A percentile compares a stretch with the other conserved stretches of the same genome.
These are phyloP conservation scores for Botrytis aclada DNA, from an alignment of 2,329 filamentous ascomycete species.

Conservation along the genomic window DNA sequence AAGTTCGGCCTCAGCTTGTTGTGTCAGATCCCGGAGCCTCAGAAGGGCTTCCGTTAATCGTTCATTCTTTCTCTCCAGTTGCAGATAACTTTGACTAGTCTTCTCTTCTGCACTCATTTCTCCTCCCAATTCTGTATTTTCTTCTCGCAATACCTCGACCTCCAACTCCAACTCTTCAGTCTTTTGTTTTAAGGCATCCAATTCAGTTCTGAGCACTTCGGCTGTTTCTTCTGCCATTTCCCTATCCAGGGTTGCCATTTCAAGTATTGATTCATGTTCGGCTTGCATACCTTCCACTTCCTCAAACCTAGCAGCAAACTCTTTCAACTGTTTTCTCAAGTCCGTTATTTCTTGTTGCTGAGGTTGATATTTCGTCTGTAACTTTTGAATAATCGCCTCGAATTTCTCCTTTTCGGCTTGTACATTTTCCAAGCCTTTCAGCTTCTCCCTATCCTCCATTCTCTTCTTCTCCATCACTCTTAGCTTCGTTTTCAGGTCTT, in stretches of 20 bases:
- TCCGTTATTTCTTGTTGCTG: conserved; percentile 77
- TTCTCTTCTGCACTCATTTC: conserved; percentile 88
- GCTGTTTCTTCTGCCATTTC: conserved; percentile 96
- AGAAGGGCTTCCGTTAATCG: conserved; percentile 81
- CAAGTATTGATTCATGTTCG: conserved; percentile 80
- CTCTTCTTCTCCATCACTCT: conserved; percentile 85
- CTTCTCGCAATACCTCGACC: conserved; percentile 79
- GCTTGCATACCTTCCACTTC: conserved; percentile 71
- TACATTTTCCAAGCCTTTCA: conserved; percentile 73
- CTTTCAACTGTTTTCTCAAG: conserved; percentile 73
- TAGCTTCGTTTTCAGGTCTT: conserved; percentile 85
- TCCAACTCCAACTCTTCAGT: conserved; percentile 85
- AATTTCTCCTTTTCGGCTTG: conserved; percentile 75
- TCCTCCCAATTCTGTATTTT: conserved; percentile 78
- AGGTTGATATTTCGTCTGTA: conserved; percentile 84
- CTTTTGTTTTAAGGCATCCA: conserved; percentile 72
- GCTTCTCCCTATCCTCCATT: conserved; percentile 77
- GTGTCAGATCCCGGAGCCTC: conserved; percentile 78
- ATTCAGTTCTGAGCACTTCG: conserved; percentile 75
- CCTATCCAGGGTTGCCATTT: conserved; percentile 83
- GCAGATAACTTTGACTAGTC: conserved; percentile 81
- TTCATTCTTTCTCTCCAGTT: conserved; percentile 89
- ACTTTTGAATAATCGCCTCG: conserved; percentile 81
- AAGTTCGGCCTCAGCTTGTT: conserved; percentile 78
- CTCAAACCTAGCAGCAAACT: conserved; percentile 67